Conservation (phyloP, 345 rosid species). For the Acer campestre region DNA sequence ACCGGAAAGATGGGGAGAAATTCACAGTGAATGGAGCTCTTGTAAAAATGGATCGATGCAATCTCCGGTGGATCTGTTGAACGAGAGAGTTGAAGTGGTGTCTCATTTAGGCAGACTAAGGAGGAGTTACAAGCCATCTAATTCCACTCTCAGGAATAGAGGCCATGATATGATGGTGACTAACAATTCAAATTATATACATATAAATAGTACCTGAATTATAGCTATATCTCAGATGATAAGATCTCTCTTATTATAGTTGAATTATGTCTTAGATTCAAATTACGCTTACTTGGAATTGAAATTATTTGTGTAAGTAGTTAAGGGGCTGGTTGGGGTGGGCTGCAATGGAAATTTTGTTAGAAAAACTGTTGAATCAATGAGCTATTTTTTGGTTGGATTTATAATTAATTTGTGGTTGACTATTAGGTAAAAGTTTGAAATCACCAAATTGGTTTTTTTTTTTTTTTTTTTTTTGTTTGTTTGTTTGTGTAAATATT, state of each 20-base stretch:
- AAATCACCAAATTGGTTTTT: neutral
- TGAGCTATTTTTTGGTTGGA: neutral
- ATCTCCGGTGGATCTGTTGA: conserved; percentile 76
- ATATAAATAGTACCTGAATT: too few species aligned
- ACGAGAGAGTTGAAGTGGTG: conserved; percentile 53
- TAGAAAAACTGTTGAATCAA: neutral
- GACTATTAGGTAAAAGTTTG: neutral
- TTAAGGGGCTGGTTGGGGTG: neutral
- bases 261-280: too few species aligned
- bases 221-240: too few species aligned
- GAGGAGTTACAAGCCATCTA: conserved; percentile 51
- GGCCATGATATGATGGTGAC: conserved; percentile 90
- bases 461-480: neutral
- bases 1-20: conserved; percentile 70
- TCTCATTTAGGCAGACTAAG: conserved; percentile 52
- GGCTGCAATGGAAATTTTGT: neutral
- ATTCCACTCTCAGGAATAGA: conserved; percentile 67
- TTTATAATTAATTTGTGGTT: too few species aligned
- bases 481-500: too few species aligned
- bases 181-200: too few species aligned
- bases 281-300: too few species aligned
- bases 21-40: conserved; percentile 57
- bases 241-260: too few species aligned
- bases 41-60: conserved; percentile 78
- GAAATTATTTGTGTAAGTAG: too few species aligned